Base-by-base conservation (phyloP, 495 filamentous ascomycete species). In the Astrocystis sublimbata region DNA sequence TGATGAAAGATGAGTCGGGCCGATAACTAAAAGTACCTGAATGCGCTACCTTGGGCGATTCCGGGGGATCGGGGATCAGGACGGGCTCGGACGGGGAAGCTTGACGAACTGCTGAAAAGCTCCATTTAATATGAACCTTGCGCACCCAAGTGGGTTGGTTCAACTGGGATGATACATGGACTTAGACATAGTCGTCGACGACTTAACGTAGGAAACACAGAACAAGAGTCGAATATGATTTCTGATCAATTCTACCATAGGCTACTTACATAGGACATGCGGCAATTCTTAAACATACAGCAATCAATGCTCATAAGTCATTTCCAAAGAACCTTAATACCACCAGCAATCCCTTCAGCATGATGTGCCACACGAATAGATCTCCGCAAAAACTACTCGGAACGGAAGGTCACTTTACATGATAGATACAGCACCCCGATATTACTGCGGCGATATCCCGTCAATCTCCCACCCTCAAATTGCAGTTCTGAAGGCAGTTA, bases 361-460 rank as follows among this genome's bases (percentile, higher is more conserved):
- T 8, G 35, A 17, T 26, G 36, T 42, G 52, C 52, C 36, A 56
- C 36, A 33, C 51, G 52, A 56, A 23, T 15, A 24, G 31, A 56
- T 56, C 35, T 15, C 52, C 52, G 15, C 41, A 30, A 10, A 30
- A 35, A 56, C 52, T 41, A 28, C 52, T 56, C 9, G 4, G 54
- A 57, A 57, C 24, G 54, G 54, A 57, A 57, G 54, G 54, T 57
- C 54, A 57, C n/a, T 43, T 56, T n/a, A n/a, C n/a, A n/a, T n/a
- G n/a, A n/a, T n/a, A 43, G 24, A 30, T 36, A 41, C 33, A 38
- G 50, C 9, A 46, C 21, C 23, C 10, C 10, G 23, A 46, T 15
- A 46, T 13, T 46, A 15, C 43, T 46, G 5, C 24, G n/a, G n/a
- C n/a, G 45, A 49, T n/a, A 26, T 49, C 36, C 6, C 6, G 35